These are phyloP conservation scores for Rhizopus microsporus DNA, from an alignment of 371 early-diverging fungal species.

Conservation along the genomic window DNA sequence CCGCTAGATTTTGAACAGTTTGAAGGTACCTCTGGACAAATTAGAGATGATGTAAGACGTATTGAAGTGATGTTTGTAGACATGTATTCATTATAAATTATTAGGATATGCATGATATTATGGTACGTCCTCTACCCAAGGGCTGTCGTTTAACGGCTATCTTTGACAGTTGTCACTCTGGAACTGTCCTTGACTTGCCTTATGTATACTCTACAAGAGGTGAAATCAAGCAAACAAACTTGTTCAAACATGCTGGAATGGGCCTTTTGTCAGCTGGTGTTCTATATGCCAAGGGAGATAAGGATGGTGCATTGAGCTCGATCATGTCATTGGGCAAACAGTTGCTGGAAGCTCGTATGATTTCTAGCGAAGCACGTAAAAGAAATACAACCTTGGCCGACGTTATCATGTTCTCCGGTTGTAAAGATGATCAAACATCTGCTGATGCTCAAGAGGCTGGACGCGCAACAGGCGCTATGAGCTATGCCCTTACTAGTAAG, in stretches of 20 bases:
- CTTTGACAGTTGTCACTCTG: slow-evolving; percentile 87
- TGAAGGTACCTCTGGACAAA: slow-evolving; percentile 66
- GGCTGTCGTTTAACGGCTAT: slow-evolving; percentile 84
- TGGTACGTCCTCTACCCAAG: slow-evolving; percentile 82
- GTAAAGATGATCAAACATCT: slow-evolving; percentile 90
- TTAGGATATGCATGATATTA: slow-evolving; percentile 68
- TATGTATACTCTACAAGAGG: slow-evolving; percentile 80
- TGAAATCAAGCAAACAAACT: slow-evolving; percentile 52
- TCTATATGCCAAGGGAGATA: slow-evolving; percentile 51
- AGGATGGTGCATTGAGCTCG: slow-evolving; percentile 43
- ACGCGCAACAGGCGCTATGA: slow-evolving; percentile 78
- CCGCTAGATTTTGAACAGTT: slow-evolving; percentile 79
- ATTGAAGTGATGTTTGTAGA: neutral
- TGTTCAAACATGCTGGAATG: slow-evolving; percentile 51
- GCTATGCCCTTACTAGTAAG: slow-evolving; percentile 72
- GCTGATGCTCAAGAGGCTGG: slow-evolving; percentile 77
- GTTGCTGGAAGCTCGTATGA: slow-evolving; percentile 39
- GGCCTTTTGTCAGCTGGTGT: slow-evolving; percentile 54
- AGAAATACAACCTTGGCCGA: slow-evolving; percentile 66
- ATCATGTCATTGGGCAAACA: slow-evolving; percentile 53
- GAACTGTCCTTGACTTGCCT: slow-evolving; percentile 86
- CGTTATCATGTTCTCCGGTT: slow-evolving; percentile 88
- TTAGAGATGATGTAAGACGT: slow-evolving; percentile 76
- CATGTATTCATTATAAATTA: neutral
- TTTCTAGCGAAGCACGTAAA: slow-evolving; percentile 38